phyloP scores from a whole-genome alignment of 306 rosid genomes.

The Castanospermum australe region DNA sequence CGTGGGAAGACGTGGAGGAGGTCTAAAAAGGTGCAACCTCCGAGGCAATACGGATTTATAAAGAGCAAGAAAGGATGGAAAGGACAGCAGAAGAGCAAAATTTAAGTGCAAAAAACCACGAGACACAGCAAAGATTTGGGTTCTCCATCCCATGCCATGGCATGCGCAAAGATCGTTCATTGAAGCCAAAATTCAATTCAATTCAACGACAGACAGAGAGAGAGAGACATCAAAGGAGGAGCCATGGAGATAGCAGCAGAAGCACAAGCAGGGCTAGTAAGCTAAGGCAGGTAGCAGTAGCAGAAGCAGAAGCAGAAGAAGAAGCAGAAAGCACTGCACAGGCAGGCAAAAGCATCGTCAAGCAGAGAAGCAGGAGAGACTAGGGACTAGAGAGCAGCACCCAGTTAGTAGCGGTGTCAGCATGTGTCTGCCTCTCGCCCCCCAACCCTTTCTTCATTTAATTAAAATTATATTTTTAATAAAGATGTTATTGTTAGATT shows the following conservation, averaged over 20 bases:
- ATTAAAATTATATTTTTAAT: no score
- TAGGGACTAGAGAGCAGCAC: slow-evolving; percentile 46
- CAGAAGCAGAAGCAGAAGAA: background rate
- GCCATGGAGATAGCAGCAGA: background rate
- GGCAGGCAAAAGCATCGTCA: no score
- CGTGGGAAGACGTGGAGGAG: background rate
- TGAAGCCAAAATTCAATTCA: background rate
- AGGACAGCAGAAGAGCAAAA: background rate
- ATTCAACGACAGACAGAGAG: background rate
- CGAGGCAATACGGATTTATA: background rate
- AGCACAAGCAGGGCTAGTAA: background rate
- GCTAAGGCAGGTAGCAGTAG: background rate
- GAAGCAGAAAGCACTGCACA: no score
- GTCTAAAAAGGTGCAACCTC: background rate
- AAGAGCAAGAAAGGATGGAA: background rate
- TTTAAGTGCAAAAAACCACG: background rate
- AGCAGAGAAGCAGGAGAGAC: slow-evolving; percentile 55
- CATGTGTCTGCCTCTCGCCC: background rate
- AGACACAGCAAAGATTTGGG: no score
- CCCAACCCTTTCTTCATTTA: no score
- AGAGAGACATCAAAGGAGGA: background rate
- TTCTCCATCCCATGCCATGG: background rate
- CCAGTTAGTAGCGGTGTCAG: background rate
- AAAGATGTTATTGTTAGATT: no score
- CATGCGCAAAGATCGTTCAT: background rate